Evolutionary conservation across 805 yeast genomes (phyloP).

Genomic region (Kazachstania africana): DNA sequence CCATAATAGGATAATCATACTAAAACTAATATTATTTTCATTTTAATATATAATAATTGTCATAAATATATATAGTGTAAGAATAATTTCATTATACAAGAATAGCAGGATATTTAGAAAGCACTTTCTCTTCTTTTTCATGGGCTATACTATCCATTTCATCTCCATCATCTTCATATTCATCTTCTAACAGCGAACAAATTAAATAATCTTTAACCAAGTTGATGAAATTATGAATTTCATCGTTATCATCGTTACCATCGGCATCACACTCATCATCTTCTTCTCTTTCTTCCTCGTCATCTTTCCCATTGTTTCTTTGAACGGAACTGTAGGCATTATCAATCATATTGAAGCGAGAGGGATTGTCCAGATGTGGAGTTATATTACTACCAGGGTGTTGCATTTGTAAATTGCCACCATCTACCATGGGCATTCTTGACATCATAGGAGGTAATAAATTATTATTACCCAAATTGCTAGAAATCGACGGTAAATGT

Average conservation of each 20-base stretch:
- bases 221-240: slow-evolving; percentile 10
- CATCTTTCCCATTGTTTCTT: slow-evolving; percentile 8
- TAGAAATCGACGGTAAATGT: slow-evolving; percentile 2
- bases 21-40: too few relatives aligned
- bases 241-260: slow-evolving; percentile 6
- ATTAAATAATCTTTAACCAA: slow-evolving; percentile 20
- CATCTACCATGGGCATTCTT: slow-evolving; percentile 10
- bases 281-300: slow-evolving; percentile 1
- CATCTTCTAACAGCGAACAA: slow-evolving; percentile 21
- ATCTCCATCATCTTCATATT: slow-evolving; percentile 8
- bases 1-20: too few relatives aligned
- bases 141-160: too few relatives aligned
- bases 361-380: slow-evolving; percentile 3
- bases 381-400: slow-evolving; percentile 2
- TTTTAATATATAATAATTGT: too few relatives aligned
- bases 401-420: too few relatives aligned
- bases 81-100: too few relatives aligned
- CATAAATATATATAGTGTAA: too few relatives aligned
- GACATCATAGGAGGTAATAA: slow-evolving; percentile 9
- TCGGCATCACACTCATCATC: slow-evolving; percentile 4
- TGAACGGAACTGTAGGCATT: slow-evolving; percentile 12
- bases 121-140: too few relatives aligned
- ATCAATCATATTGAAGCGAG: slow-evolving; percentile 2
- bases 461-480: not conserved
- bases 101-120: too few relatives aligned